phyloP scores from a whole-genome alignment of 192 early-diverging fungal species.

The Coemansia sp. region DNA sequence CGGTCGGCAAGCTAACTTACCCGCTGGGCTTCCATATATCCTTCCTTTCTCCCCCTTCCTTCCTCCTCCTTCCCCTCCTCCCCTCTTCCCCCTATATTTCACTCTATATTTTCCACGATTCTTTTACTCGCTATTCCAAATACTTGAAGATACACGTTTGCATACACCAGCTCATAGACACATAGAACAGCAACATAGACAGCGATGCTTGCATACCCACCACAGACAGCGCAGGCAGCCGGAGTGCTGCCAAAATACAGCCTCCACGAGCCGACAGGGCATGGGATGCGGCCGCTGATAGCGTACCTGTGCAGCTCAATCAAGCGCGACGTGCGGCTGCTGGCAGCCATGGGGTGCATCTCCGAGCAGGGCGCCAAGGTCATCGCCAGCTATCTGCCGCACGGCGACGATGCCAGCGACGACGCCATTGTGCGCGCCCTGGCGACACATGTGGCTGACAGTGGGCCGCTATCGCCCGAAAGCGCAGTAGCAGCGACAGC shows the following conservation, averaged over 20 bases:
- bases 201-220: constrained; percentile 10
- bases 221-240: constrained; percentile 22
- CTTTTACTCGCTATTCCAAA: neutral
- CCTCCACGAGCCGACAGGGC: constrained; percentile 18
- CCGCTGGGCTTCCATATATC: too few relatives aligned
- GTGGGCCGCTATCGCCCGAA: neutral
- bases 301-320: constrained; percentile 52
- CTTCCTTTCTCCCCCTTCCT: neutral
- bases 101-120: neutral
- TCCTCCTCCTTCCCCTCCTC: neutral
- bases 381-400: constrained; percentile 49
- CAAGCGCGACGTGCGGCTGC: constrained; percentile 48
- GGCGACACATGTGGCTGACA: neutral
- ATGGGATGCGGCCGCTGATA: constrained; percentile 25
- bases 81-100: neutral
- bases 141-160: too few relatives aligned
- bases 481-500: constrained; percentile 12
- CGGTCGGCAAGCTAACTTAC: too few relatives aligned
- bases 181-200: neutral
- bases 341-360: constrained; percentile 50
- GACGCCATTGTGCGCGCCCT: constrained; percentile 25
- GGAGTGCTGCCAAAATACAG: constrained; percentile 29
- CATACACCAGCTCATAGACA: neutral
- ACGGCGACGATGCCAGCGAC: constrained; percentile 25
- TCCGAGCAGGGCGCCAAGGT: constrained; percentile 30